phyloP scores from a whole-genome alignment of 2,329 filamentous ascomycete species.

The Ophiostoma tasmaniense region DNA sequence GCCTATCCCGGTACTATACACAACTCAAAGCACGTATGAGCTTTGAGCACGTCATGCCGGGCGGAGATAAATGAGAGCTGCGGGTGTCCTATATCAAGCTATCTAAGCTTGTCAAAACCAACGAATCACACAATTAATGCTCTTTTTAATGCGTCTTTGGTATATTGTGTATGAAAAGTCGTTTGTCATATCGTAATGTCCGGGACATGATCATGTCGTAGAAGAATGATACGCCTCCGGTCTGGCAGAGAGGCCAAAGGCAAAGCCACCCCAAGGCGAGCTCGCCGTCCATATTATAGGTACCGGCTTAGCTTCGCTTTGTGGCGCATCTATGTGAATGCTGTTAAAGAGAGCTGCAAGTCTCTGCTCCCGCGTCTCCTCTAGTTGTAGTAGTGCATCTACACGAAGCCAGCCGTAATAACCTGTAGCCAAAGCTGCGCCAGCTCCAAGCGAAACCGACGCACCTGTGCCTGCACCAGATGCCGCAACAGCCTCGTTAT shows the following conservation, averaged over 20 bases:
- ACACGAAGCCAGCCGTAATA: conserved; percentile 47
- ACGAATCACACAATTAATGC: neutral
- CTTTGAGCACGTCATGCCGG: conserved; percentile 5
- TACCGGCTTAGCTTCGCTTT: neutral
- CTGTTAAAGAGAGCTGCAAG: conserved; percentile 37
- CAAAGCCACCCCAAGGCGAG: conserved; percentile 43
- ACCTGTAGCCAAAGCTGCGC: conserved; percentile 28
- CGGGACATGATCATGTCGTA: neutral
- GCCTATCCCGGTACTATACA: conserved; percentile 32
- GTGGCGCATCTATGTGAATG: neutral
- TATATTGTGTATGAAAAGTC: neutral
- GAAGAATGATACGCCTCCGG: neutral
- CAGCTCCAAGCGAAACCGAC: conserved; percentile 15
- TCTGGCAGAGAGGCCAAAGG: conserved; percentile 6
- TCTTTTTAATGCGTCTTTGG: no score
- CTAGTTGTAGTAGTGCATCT: neutral
- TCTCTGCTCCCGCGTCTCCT: neutral
- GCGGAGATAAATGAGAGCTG: neutral
- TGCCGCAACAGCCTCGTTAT: conserved; percentile 8
- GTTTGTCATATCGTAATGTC: neutral
- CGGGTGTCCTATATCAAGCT: no score
- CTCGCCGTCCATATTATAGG: conserved; percentile 36
- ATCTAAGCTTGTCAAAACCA: neutral
- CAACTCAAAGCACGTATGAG: conserved; percentile 8
- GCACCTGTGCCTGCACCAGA: conserved; percentile 17